Evolutionary conservation across 169 alveolate species (phyloP), one percentile per base, ranked within the genome.

Genomic region (Neospora caninum): DNA sequence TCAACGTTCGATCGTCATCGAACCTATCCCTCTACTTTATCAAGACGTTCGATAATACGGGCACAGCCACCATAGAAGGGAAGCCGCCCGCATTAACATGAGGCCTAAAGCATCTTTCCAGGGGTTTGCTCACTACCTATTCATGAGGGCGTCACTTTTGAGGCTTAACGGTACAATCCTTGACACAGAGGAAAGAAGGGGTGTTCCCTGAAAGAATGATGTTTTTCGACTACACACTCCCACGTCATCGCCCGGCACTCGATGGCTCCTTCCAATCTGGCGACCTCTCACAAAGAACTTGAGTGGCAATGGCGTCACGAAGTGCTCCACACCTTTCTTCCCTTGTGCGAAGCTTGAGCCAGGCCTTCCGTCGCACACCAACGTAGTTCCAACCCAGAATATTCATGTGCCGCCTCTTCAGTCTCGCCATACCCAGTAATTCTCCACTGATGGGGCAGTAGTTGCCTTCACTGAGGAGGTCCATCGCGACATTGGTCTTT

Each of bases 361-460:
- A 92, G 25, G 41, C 34, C 36, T 34, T 38, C 53, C 94, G 31
- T 89, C 94, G 88, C 45, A 83, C 38, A 89, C 58, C 54, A 54
- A 88, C 27, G 78, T 92, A 92, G 18, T 13, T 18, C 49, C 70
- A 82, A 1, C 94, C 94, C 36, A 92, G 41, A 27, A 80, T 49
- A 38, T 92, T 83, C 86, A 92, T 67, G n/a, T 92, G 94, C 88
- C 73, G 91, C 49, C 31, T 10, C 92, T 92, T 92, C 88, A 92
- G 38, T 31, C 88, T 88, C 34, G 88, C 86, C 27, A 88, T 54
- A 13, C 94, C 94, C 25, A 92, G 80, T 42, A 92, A 86, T 9
- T 42, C 45, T 38, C 94, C 94, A 38, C 92, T 80, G n/a, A 92
- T 54, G 53, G 94, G 94, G 78, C 94, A 92, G 87, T 82, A 92